Evolutionary conservation across 148 eudicot genomes (phyloP).

Genomic region (Arctostaphylos glauca): DNA sequence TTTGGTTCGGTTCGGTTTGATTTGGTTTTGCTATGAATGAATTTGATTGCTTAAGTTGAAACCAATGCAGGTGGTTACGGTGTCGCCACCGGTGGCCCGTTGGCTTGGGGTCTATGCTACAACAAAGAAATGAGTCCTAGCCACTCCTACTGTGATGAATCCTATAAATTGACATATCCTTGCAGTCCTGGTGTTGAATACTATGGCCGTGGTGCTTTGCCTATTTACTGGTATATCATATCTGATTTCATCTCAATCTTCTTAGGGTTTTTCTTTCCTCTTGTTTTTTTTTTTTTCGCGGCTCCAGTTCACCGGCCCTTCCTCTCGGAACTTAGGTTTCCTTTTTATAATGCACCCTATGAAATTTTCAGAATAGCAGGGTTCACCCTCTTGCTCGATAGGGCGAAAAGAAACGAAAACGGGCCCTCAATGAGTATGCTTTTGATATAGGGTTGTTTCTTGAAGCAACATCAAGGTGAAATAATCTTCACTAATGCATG

Average conservation of each 20-base stretch:
- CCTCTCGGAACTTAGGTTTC: no score
- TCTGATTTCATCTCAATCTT: neutral
- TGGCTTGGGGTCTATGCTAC: slow-evolving; percentile 97
- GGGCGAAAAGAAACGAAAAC: neutral
- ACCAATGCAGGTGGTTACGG: slow-evolving; percentile 80
- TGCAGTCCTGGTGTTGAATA: slow-evolving; percentile 86
- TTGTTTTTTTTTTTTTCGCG: neutral
- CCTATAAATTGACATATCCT: slow-evolving; percentile 72
- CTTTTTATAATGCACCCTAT: no score
- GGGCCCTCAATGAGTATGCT: neutral
- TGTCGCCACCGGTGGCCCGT: slow-evolving; percentile 91
- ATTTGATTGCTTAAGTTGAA: neutral
- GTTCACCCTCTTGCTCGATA: no score
- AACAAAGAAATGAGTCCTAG: slow-evolving; percentile 96
- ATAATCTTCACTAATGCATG: neutral
- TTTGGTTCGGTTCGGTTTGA: neutral
- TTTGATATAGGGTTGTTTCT: neutral
- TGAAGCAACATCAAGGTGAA: neutral
- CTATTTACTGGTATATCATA: slow-evolving; percentile 71
- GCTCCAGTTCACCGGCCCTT: no score
- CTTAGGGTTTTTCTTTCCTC: neutral
- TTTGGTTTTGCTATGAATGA: neutral
- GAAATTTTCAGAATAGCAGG: no score
- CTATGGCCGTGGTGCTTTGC: slow-evolving; percentile 93
- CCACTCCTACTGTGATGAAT: slow-evolving; percentile 82